A percentile compares a stretch with the other conserved stretches of the same genome.
Conservation (phyloP, 2,329 filamentous ascomycete species). For the Pseudogymnoascus sp. region DNA sequence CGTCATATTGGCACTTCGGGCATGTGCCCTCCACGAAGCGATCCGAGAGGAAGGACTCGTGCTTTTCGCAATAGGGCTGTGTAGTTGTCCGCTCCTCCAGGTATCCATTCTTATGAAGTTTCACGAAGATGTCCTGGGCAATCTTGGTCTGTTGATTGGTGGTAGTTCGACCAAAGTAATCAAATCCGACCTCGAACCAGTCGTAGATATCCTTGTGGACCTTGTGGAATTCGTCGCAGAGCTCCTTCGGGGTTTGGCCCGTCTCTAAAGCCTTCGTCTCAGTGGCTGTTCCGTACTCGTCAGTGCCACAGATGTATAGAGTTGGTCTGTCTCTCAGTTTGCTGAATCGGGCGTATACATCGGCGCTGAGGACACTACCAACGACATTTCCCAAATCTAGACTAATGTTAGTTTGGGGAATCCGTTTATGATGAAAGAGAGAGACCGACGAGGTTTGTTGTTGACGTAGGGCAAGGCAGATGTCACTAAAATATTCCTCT, state of each 20-base stretch:
- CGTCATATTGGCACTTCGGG: slow-evolving; percentile 63
- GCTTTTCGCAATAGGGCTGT: slow-evolving; percentile 83
- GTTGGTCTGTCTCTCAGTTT: slow-evolving; percentile 73
- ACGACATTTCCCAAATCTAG: slow-evolving; percentile 75
- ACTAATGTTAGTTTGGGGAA: neutral
- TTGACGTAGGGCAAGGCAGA: slow-evolving; percentile 84
- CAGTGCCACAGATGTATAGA: slow-evolving; percentile 79
- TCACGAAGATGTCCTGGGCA: slow-evolving; percentile 80
- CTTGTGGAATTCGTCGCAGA: slow-evolving; percentile 88
- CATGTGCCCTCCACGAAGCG: slow-evolving; percentile 78
- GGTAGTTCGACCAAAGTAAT: slow-evolving; percentile 89
- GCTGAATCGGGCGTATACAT: slow-evolving; percentile 77
- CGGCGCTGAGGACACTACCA: slow-evolving; percentile 79
- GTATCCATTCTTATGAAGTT: slow-evolving; percentile 82
- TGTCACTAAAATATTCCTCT: slow-evolving; percentile 85
- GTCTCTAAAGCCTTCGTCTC: slow-evolving; percentile 94
- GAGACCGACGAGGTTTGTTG: slow-evolving; percentile 52
- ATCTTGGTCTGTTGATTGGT: slow-evolving; percentile 87
- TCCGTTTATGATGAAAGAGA: neutral
- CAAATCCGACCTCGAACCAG: slow-evolving; percentile 93
- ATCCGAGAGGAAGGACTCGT: slow-evolving; percentile 73
- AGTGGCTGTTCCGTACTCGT: slow-evolving; percentile 93
- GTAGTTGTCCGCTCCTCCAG: slow-evolving; percentile 79
- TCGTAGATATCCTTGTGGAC: slow-evolving; percentile 88
- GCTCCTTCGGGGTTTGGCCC: slow-evolving; percentile 69